Conservation (phyloP, 768 basidiomycete species). For the Mrakia gelida region DNA sequence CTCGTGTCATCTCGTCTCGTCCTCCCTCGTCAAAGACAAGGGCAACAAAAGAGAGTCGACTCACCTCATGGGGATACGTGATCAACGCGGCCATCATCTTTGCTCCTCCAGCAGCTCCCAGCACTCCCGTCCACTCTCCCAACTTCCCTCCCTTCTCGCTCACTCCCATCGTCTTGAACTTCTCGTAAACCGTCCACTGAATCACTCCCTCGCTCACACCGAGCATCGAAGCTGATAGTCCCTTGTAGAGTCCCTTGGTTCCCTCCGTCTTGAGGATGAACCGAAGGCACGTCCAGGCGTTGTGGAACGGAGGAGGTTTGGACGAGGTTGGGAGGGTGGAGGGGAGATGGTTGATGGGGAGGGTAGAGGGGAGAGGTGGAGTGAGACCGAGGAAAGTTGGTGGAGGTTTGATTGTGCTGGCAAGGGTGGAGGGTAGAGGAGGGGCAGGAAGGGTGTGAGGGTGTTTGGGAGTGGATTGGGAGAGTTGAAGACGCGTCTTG, state of each 20-base stretch:
- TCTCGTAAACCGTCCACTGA: slow-evolving; percentile 95
- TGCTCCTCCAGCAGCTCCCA: slow-evolving; percentile 84
- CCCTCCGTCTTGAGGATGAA: slow-evolving; percentile 78
- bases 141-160: slow-evolving; percentile 49
- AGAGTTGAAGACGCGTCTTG: slow-evolving; percentile 88
- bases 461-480: slow-evolving; percentile 28
- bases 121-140: slow-evolving; percentile 70
- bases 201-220: slow-evolving; percentile 95
- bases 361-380: slow-evolving; percentile 10
- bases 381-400: slow-evolving; percentile 19
- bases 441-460: slow-evolving; percentile 24
- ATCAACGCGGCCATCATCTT: slow-evolving; percentile 91
- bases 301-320: slow-evolving; percentile 31
- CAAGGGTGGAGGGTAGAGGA: slow-evolving; percentile 29
- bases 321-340: background rate
- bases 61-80: slow-evolving; percentile 96
- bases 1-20: too few species aligned
- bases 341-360: slow-evolving; percentile 20
- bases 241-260: slow-evolving; percentile 84
- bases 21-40: too few species aligned
- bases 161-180: slow-evolving; percentile 67
- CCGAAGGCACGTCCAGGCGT: slow-evolving; percentile 46
- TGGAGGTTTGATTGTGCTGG: slow-evolving; percentile 4
- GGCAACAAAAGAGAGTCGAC: slow-evolving; percentile 41
- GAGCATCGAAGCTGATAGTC: slow-evolving; percentile 86